Base-by-base conservation (phyloP, 2,329 filamentous ascomycete species). In the Phoma sp. region DNA sequence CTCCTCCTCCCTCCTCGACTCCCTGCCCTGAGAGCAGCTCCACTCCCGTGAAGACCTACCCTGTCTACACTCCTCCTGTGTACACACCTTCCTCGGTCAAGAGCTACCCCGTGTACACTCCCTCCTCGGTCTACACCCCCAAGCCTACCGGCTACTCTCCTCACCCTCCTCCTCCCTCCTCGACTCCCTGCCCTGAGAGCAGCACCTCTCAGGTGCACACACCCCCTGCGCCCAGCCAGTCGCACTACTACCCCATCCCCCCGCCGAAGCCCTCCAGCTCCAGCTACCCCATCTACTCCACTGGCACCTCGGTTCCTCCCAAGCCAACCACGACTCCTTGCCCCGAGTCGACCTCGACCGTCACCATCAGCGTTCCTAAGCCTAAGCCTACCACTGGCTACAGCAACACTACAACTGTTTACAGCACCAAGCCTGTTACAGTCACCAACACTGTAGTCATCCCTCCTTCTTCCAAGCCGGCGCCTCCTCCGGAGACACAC, bases 141-240 rank as follows among this genome's bases (percentile, higher is more conserved):
- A 33, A 51, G 40, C 37, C 50, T 13, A 43, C 29, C 27, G 27
- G 27, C 27, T 29, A 29, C 27, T 29, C 27, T 29, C 27, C 27
- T 9, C 6, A 7, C 27, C 27, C 27, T 9, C 27, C 27, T 29
- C 27, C 27, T 9, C 10, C 32, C 10, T 33, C 32, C 13, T 13
- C 32, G 9, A 39, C 50, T 29, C 46, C 52, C 11, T 58, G 36
- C 49, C 47, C 60, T 22, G 54, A 54, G 35, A 49, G 58, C 36
- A 57, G 57, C 41, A 59, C 40, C 4, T 40, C 47, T 18, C 24
- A 44, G 23, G 37, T 33, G 33, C 40, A 51, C 40, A 44, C 38
- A 13, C 47, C 47, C 33, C 41, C 48, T 44, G 35, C 41, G 22
- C 41, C 48, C 47, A 33, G 36, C 53, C 36, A 55, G 27, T 42